Conservation (phyloP, 345 rosid species). For the Euphorbia tirucalli region DNA sequence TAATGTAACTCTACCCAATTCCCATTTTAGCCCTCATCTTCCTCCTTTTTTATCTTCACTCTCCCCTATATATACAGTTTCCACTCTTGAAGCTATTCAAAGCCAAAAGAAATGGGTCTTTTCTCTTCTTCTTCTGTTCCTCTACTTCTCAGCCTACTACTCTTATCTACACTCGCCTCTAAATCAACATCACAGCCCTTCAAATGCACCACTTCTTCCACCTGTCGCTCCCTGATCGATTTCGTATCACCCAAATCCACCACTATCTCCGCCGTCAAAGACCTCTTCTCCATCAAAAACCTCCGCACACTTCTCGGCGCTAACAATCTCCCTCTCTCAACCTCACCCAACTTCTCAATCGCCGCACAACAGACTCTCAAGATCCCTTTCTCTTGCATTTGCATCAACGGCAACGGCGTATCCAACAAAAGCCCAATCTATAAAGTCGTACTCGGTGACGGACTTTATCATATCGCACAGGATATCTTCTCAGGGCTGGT, state of each 20-base stretch:
- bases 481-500: conserved; percentile 17
- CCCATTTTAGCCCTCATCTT: background rate
- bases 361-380: conserved; percentile 14
- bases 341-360: conserved; percentile 17
- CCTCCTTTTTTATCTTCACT: background rate
- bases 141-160: conserved; percentile 9
- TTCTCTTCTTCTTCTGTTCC: background rate
- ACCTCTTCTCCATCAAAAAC: conserved; percentile 28
- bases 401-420: conserved; percentile 23
- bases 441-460: conserved; percentile 12
- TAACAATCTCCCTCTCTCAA: conserved; percentile 24
- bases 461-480: conserved; percentile 20
- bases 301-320: conserved; percentile 27
- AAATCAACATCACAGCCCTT: conserved; percentile 13
- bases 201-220: conserved; percentile 13
- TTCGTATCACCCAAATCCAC: conserved; percentile 20
- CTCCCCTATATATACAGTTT: background rate
- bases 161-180: background rate
- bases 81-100: background rate
- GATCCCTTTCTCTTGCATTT: conserved; percentile 26
- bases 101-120: background rate
- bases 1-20: background rate
- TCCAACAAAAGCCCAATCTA: conserved; percentile 23
- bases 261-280: conserved; percentile 17
- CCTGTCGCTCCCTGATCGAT: conserved; percentile 24